Evolutionary conservation across 495 filamentous ascomycete species (phyloP).

Genomic region (Hyaloscypha variabilis): DNA sequence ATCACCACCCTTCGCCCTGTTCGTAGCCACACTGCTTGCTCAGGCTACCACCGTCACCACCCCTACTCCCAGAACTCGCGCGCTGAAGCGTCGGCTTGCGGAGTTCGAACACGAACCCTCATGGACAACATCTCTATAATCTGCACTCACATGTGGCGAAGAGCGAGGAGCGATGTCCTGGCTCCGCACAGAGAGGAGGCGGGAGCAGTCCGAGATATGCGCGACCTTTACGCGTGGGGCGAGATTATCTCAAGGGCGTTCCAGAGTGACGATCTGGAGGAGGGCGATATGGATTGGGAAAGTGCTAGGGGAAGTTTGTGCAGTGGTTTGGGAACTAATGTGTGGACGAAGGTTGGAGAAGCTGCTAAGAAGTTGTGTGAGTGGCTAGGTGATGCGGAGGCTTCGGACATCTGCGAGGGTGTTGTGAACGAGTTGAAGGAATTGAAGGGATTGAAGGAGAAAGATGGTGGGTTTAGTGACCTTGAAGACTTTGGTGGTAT

Average conservation of each 20-base stretch:
- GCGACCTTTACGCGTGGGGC: constrained; percentile 22
- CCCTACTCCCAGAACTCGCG: not conserved
- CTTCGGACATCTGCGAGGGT: constrained; percentile 8
- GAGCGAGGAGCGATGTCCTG: constrained; percentile 19
- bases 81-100: too few relatives aligned
- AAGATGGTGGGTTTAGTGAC: not conserved
- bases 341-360: constrained; percentile 5
- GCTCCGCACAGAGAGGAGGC: constrained; percentile 25
- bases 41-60: not conserved
- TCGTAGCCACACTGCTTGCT: not conserved
- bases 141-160: constrained; percentile 20
- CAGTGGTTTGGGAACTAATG: not conserved
- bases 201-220: constrained; percentile 14
- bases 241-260: constrained; percentile 15
- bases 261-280: constrained; percentile 1
- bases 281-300: not conserved
- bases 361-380: constrained; percentile 21
- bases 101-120: not conserved
- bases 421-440: constrained; percentile 19
- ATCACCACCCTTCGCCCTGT: not conserved
- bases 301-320: not conserved
- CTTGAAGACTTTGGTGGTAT: too few relatives aligned
- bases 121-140: constrained; percentile 29
- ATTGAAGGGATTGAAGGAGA: constrained; percentile 9
- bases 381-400: constrained; percentile 16